Evolutionary conservation across 2,329 filamentous ascomycete genomes (phyloP), one percentile per base, ranked within the genome.

Genomic region (Anisogramma anomala): DNA sequence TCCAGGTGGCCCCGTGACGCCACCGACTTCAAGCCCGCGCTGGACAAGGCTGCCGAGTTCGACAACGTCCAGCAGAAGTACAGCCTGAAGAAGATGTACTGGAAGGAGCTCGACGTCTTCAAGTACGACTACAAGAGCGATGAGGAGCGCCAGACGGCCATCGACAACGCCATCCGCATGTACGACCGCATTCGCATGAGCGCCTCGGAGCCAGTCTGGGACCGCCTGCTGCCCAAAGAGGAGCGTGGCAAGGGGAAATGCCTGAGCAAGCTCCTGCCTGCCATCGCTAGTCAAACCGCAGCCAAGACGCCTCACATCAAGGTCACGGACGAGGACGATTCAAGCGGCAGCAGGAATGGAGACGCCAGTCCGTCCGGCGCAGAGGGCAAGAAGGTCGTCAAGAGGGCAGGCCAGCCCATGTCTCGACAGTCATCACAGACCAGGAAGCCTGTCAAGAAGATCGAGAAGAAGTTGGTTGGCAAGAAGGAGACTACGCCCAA

Each of bases 91-190:
- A 75, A 72, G 58, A 59, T 64, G 18, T 73, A 67, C 47, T 81
- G 71, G 68, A 78, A 71, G 56, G 77, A 81, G 48, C 64, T 81
- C 11, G 75, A 81, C 49, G 72, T 79, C 17, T 81, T 72, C 68
- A 70, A 67, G 43, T 78, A 77, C 54, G 61, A 70, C 20, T 81
- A 80, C 52, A 61, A 64, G 33, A 63, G 56, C 27, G 58, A 66
- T 14, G 67, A 71, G 23, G 68, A 76, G 46, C 70, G 77, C 22
- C 65, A 84, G 54, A 60, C 68, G 51, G 69, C 73, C 47, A 71
- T 80, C 54, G 66, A 82, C 58, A 69, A 77, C 49, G 76, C 77
- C 11, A 66, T 78, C 43, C 68, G 64, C 45, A 62, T 69, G 40
- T 81, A 71, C 48, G 77, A 81, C 55, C 73, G 70, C 54, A 66